Evolutionary conservation across 2,329 filamentous ascomycete species (phyloP).

Genomic region (Exophiala aquamarina): DNA sequence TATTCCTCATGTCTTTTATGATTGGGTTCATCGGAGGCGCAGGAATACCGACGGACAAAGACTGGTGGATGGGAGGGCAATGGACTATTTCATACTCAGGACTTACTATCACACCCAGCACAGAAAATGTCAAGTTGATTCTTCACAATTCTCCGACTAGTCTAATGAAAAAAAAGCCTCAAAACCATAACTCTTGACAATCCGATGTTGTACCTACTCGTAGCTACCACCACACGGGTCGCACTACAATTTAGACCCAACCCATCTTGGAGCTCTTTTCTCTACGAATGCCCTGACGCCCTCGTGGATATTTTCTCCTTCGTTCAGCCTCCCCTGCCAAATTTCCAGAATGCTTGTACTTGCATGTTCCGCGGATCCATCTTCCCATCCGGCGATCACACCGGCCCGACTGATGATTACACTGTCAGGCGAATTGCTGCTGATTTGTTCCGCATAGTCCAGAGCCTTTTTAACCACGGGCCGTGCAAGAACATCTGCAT

Average conservation of each 20-base stretch:
- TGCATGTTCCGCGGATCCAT: constrained; percentile 63
- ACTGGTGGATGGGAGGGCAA: too few species aligned
- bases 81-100: too few species aligned
- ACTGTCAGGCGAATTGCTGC: constrained; percentile 69
- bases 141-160: too few species aligned
- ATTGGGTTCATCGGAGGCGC: too few species aligned
- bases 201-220: too few species aligned
- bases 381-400: constrained; percentile 70
- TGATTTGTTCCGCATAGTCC: constrained; percentile 60
- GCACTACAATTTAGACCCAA: constrained; percentile 41
- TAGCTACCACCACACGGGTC: too few species aligned
- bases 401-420: constrained; percentile 73
- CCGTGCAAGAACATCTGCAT: constrained; percentile 15
- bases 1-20: too few species aligned
- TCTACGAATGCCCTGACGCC: constrained; percentile 75
- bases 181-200: too few species aligned
- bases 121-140: too few species aligned
- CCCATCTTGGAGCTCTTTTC: constrained; percentile 70
- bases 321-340: constrained; percentile 40
- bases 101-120: too few species aligned
- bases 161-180: too few species aligned
- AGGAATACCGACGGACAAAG: too few species aligned
- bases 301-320: constrained; percentile 68
- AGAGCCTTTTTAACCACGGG: constrained; percentile 48
- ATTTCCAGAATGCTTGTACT: constrained; percentile 63